phyloP scores from a whole-genome alignment of 1,284 basidiomycete genomes.

The Tilletia indica region DNA sequence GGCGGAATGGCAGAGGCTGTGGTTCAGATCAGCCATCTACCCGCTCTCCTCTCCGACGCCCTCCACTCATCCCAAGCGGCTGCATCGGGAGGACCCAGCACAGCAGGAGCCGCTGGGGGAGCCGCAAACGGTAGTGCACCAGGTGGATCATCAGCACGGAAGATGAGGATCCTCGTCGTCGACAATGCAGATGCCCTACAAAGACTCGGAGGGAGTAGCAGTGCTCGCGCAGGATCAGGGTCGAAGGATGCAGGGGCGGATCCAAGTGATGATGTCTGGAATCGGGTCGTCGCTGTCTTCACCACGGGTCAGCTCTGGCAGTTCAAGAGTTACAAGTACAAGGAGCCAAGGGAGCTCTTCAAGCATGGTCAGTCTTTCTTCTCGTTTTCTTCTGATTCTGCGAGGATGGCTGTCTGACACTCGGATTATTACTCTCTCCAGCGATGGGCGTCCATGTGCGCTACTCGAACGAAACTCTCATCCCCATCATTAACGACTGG shows the following conservation, averaged over 20 bases:
- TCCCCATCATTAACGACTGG: slow-evolving; percentile 87
- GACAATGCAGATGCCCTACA: slow-evolving; percentile 87
- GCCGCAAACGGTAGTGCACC: neutral
- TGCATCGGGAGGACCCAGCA: neutral
- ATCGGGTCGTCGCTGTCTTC: slow-evolving; percentile 91
- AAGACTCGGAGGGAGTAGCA: slow-evolving; percentile 68
- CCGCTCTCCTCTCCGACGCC: slow-evolving; percentile 3
- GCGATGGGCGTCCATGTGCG: slow-evolving; percentile 68
- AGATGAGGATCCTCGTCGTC: slow-evolving; percentile 73
- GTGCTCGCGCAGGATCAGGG: neutral
- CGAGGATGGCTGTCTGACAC: no score
- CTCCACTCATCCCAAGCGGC: neutral
- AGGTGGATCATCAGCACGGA: slow-evolving; percentile 43
- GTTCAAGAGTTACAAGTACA: slow-evolving; percentile 94
- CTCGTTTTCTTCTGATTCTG: neutral
- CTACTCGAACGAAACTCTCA: slow-evolving; percentile 85
- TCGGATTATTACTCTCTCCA: neutral
- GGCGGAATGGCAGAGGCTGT: slow-evolving; percentile 42
- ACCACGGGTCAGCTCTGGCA: slow-evolving; percentile 98
- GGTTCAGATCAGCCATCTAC: slow-evolving; percentile 41
- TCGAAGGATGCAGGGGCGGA: slow-evolving; percentile 16
- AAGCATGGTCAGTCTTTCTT: slow-evolving; percentile 70
- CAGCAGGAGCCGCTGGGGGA: neutral
- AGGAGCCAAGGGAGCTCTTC: slow-evolving; percentile 83
- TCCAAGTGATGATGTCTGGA: slow-evolving; percentile 58